Evolutionary conservation across 768 basidiomycete genomes (phyloP).

Genomic region (Rhizopogon sp.): DNA sequence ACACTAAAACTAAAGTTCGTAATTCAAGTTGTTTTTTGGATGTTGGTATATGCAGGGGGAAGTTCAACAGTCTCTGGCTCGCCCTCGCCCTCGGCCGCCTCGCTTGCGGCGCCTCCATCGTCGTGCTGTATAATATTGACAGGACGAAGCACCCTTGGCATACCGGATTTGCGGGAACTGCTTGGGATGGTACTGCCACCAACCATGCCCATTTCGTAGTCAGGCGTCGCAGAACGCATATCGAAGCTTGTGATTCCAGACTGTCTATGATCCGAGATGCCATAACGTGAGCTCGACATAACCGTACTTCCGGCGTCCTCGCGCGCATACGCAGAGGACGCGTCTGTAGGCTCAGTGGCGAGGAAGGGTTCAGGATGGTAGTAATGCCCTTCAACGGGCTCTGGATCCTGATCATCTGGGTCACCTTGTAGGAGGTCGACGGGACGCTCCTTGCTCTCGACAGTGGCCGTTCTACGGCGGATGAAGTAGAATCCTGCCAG

Average conservation of each 20-base stretch:
- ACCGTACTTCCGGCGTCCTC: constrained; percentile 21
- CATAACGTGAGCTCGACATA: constrained; percentile 18
- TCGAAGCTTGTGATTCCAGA: constrained; percentile 25
- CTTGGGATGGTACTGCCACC: constrained; percentile 17
- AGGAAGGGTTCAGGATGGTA: constrained; percentile 76
- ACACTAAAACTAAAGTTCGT: background rate
- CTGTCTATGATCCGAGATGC: constrained; percentile 18
- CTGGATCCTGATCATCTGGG: constrained; percentile 41
- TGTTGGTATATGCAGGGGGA: constrained; percentile 77
- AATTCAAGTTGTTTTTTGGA: constrained; percentile 23
- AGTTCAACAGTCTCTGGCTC: constrained; percentile 73
- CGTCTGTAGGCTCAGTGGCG: constrained; percentile 54
- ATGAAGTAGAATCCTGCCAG: constrained; percentile 45
- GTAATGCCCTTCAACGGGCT: constrained; percentile 55
- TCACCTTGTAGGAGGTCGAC: constrained; percentile 60
- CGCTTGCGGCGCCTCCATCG: constrained; percentile 63
- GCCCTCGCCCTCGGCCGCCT: constrained; percentile 25
- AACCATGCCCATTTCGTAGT: constrained; percentile 19
- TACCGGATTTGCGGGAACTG: constrained; percentile 32
- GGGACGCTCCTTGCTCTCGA: constrained; percentile 48
- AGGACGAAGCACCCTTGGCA: constrained; percentile 50
- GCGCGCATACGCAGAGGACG: constrained; percentile 33
- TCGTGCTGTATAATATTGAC: constrained; percentile 85
- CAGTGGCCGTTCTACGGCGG: constrained; percentile 38
- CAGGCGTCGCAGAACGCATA: constrained; percentile 44